Evolutionary conservation across 2,329 filamentous ascomycete species (phyloP).

Genomic region (Scedosporium boydii): DNA sequence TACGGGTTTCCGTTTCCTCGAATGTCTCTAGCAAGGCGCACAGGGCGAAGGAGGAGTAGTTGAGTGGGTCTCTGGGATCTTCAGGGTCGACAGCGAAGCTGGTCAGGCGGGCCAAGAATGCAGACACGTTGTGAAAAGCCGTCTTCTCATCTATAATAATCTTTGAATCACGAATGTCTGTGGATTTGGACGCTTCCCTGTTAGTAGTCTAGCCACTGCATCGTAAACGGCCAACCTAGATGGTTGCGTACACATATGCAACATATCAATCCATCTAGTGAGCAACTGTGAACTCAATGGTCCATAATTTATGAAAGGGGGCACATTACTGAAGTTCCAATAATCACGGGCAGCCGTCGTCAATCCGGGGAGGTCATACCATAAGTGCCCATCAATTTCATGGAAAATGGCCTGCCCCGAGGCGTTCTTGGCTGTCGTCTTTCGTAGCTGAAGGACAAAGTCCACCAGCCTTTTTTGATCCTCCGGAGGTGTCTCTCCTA

Average conservation of each 20-base stretch:
- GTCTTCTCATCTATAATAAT: not conserved
- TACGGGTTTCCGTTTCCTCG: conserved; percentile 11
- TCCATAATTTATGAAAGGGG: not conserved
- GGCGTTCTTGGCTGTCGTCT: conserved; percentile 9
- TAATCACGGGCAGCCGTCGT: conserved; percentile 16
- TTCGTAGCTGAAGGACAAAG: conserved; percentile 12
- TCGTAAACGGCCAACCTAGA: not conserved
- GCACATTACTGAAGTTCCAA: conserved; percentile 17
- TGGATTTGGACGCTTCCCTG: not conserved
- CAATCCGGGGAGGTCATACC: conserved; percentile 19
- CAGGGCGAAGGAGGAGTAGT: conserved; percentile 18
- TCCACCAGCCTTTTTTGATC: conserved; percentile 15
- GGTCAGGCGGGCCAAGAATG: conserved; percentile 18
- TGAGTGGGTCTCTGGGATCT: conserved; percentile 9
- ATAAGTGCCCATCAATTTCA: conserved; percentile 13
- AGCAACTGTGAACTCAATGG: too few relatives aligned
- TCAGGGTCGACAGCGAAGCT: conserved; percentile 3
- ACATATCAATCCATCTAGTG: too few relatives aligned
- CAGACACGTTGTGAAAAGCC: conserved; percentile 13
- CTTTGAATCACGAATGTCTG: not conserved
- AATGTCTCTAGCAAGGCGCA: conserved; percentile 19
- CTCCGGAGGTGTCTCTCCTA: conserved; percentile 11
- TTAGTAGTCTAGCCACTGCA: not conserved
- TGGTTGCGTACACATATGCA: not conserved
- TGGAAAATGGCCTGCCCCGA: conserved; percentile 13